Evolutionary conservation across 208 protist genomes (phyloP).

Genomic region (Leishmania mexicana): DNA sequence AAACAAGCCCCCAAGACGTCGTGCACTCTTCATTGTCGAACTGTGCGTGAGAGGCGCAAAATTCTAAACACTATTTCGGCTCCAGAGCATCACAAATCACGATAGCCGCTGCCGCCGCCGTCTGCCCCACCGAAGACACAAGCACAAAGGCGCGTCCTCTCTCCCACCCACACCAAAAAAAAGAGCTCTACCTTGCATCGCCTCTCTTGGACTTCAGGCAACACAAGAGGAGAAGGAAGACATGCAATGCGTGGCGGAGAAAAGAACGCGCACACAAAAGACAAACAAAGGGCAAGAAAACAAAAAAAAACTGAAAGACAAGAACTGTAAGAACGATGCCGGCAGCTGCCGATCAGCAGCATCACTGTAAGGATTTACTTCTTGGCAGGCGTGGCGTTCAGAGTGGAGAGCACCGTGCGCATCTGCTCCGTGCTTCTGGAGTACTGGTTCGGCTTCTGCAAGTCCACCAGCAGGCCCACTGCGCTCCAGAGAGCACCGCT

Average conservation of each 20-base stretch:
- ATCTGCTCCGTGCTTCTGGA: constrained; percentile 87
- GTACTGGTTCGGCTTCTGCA: constrained; percentile 78
- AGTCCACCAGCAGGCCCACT: constrained; percentile 73
- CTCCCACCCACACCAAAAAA: too few species aligned
- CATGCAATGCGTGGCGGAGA: too few species aligned
- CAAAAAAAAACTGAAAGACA: background rate
- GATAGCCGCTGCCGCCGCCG: background rate
- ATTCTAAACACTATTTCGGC: background rate
- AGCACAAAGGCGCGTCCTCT: background rate
- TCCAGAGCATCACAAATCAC: background rate
- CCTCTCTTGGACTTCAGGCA: background rate
- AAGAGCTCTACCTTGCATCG: background rate
- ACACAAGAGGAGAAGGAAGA: background rate
- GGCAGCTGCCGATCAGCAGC: background rate
- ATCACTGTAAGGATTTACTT: background rate
- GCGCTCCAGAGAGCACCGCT: constrained; percentile 68
- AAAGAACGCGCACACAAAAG: background rate
- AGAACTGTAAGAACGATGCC: background rate
- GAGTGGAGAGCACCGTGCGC: constrained; percentile 59
- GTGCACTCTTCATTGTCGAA: background rate
- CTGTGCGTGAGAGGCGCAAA: background rate
- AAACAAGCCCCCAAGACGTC: background rate
- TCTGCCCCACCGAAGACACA: background rate
- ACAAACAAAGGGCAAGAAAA: background rate
- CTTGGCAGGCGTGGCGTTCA: constrained; percentile 33